Evolutionary conservation across 192 early-diverging fungal genomes (phyloP).

Genomic region (Coemansia sp.): DNA sequence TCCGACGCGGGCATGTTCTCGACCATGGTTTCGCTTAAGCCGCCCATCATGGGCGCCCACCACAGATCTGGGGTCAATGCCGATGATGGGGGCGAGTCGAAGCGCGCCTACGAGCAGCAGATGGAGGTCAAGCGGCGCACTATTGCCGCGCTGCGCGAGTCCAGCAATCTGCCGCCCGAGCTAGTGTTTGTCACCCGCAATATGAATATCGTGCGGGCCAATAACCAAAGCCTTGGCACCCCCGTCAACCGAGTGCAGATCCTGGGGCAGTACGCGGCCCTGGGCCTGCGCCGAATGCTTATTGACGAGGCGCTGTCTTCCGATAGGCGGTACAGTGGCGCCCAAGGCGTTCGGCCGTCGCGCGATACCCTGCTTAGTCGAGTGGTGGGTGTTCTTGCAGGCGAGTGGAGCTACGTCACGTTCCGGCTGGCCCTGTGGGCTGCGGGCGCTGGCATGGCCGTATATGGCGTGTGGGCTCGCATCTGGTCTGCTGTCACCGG

Average conservation of each 20-base stretch:
- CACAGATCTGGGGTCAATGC: neutral
- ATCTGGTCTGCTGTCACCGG: constrained; percentile 14
- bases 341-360: constrained; percentile 9
- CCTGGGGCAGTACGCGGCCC: constrained; percentile 75
- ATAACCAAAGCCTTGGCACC: constrained; percentile 79
- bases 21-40: constrained; percentile 43
- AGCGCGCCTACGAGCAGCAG: constrained; percentile 71
- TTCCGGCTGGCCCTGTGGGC: constrained; percentile 51
- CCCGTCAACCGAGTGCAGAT: constrained; percentile 87
- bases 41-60: constrained; percentile 12
- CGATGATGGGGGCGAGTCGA: neutral
- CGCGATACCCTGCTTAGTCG: constrained; percentile 20
- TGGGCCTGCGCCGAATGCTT: constrained; percentile 54
- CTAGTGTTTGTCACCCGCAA: constrained; percentile 88
- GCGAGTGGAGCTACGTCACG: constrained; percentile 42
- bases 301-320: constrained; percentile 34
- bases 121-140: constrained; percentile 71
- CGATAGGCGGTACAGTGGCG: constrained; percentile 9
- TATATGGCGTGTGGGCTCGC: constrained; percentile 33
- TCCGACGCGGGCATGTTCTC: constrained; percentile 43
- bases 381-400: constrained; percentile 4
- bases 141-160: constrained; percentile 67
- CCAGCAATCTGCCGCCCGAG: constrained; percentile 76
- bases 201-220: constrained; percentile 81
- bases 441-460: constrained; percentile 44